Conservation (phyloP, 2,329 filamentous ascomycete genomes). For the Penicillium crustosum region DNA sequence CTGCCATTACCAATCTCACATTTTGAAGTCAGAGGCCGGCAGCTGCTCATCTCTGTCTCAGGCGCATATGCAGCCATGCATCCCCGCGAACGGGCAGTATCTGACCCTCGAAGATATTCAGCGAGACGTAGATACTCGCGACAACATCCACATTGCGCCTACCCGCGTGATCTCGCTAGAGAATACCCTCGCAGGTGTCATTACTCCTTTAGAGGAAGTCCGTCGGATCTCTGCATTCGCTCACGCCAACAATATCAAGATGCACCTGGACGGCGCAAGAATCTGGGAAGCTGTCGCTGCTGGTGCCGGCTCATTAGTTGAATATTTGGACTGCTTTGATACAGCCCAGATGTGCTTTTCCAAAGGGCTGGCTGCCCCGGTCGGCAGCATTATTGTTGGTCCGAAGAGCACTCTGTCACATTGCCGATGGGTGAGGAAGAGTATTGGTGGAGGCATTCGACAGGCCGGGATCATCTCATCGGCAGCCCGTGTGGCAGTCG, state of each 20-base stretch:
- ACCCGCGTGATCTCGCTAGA: neutral
- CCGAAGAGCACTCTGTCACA: neutral
- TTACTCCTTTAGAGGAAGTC: neutral
- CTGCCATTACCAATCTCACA: neutral
- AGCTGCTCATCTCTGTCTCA: neutral
- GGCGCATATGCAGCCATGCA: neutral
- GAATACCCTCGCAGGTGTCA: neutral
- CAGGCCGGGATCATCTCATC: neutral
- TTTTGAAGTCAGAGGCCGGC: neutral
- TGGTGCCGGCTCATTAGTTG: neutral
- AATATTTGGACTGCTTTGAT: neutral
- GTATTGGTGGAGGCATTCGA: neutral
- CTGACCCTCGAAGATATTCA: neutral
- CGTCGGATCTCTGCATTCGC: neutral
- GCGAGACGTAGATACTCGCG: neutral
- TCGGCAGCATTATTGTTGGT: neutral
- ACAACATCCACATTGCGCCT: neutral
- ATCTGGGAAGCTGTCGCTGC: neutral
- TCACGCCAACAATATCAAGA: too few species aligned
- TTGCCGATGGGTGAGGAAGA: neutral
- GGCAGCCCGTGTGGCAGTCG: too few species aligned
- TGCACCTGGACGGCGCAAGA: too few species aligned
- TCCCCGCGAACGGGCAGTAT: neutral
- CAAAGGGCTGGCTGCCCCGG: neutral
- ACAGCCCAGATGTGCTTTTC: neutral